Conservation (phyloP, 148 eudicot species). For the Nepenthes gracilis region DNA sequence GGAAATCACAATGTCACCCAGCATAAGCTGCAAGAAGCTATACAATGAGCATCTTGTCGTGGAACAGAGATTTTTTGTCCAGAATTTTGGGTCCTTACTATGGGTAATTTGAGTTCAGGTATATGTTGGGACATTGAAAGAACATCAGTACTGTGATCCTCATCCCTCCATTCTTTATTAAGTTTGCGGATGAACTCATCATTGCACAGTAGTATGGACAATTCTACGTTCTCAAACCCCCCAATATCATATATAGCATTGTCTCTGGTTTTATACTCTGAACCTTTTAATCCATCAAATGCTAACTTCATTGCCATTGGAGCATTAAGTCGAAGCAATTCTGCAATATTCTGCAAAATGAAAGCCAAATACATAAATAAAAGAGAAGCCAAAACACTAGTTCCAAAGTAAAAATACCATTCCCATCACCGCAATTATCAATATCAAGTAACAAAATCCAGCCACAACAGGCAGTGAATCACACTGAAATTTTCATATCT, state of each 20-base stretch:
- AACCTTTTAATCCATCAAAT: conserved; percentile 49
- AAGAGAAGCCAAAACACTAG: not conserved
- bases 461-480: not conserved
- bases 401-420: not conserved
- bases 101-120: conserved; percentile 72
- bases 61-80: not conserved
- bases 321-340: conserved; percentile 73
- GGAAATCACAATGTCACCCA: conserved; percentile 93
- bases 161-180: conserved; percentile 93
- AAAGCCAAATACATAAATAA: not conserved
- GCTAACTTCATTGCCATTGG: conserved; percentile 88
- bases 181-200: conserved; percentile 70
- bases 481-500: too few relatives aligned
- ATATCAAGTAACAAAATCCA: not conserved
- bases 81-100: conserved; percentile 33
- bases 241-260: conserved; percentile 46
- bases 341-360: conserved; percentile 57
- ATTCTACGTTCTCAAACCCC: conserved; percentile 58
- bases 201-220: conserved; percentile 83
- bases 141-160: conserved; percentile 93
- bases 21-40: conserved; percentile 66
- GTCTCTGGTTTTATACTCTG: conserved; percentile 71
- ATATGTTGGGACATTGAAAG: conserved; percentile 96
- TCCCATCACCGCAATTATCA: not conserved
- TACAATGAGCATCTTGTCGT: conserved; percentile 2